Conservation (phyloP, 225 moss, liverwort and hornwort species). For the Marchantia paleacea region DNA sequence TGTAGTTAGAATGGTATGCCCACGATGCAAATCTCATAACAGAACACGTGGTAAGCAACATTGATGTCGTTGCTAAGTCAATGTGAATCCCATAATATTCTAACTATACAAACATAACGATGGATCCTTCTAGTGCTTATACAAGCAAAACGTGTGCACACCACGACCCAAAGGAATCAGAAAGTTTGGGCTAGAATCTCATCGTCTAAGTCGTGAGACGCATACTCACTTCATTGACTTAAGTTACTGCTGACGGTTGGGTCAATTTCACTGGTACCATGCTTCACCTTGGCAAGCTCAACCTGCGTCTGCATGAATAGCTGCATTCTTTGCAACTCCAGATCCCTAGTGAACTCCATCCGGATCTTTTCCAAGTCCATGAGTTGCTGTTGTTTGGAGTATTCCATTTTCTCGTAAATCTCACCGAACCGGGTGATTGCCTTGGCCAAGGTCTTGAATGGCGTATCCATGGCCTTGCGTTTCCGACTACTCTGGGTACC, state of each 20-base stretch:
- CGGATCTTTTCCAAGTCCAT: conserved; percentile 50
- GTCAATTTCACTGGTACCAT: conserved; percentile 22
- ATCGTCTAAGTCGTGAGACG: neutral
- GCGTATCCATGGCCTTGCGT: conserved; percentile 34
- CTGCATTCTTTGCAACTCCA: conserved; percentile 55
- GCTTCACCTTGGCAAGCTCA: conserved; percentile 56
- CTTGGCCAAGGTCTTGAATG: conserved; percentile 41
- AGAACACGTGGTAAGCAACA: too few relatives aligned
- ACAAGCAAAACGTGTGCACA: neutral
- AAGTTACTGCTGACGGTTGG: conserved; percentile 11
- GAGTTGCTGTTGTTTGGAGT: conserved; percentile 45
- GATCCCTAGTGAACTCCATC: conserved; percentile 53
- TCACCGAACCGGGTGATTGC: conserved; percentile 50
- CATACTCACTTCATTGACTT: neutral
- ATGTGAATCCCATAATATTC: neutral
- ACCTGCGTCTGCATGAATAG: conserved; percentile 56
- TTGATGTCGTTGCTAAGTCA: neutral
- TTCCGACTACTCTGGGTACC: conserved; percentile 31
- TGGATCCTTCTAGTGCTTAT: neutral
- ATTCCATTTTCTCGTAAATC: conserved; percentile 54
- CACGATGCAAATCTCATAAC: too few relatives aligned
- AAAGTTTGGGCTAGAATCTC: neutral
- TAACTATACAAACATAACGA: neutral
- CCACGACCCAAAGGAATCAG: neutral
- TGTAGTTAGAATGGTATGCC: too few relatives aligned